Evolutionary conservation across 169 alveolate genomes (phyloP), one percentile per base, ranked within the genome.

Genomic region (Ichthyophthirius multifiliis): DNA sequence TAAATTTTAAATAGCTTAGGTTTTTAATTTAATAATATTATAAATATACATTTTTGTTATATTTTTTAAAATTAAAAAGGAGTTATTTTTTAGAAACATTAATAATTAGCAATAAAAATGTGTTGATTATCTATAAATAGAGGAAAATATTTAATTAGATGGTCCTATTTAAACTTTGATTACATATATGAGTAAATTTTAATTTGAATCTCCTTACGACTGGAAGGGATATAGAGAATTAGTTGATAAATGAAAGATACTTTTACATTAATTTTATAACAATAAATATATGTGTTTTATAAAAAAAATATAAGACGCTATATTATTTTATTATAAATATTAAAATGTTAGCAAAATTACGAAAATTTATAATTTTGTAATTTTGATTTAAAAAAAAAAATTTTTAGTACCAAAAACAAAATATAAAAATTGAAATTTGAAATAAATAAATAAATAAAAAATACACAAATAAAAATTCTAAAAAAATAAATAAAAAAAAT

Each of bases 171-270:
- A 41, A 67, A 67, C 77, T 2, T 41, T 67, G 41, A 34, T 31
- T 2, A 67, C 35, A 16, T 67, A n/a, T 20, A 67, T 67, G 77
- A 20, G 30, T 18, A 23, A 37, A 39, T 37, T 3, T 39, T 18
- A 39, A 35, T 67, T 37, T 44, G 41, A 67, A 67, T 47, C 77
- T 0, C 77, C 98, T 12, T 67, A 45, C 30, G 93, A 93, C 82
- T 97, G 99, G 99, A 85, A 87, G 32, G 99, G 99, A 16, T 95
- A 83, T 67, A 84, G 71, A 55, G 71, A 27, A 18, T 39, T 55
- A 27, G 23, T 55, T 27, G 71, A 55, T 55, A 55, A 55, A 55
- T 55, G 71, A 55, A 4, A 7, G 23, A 47, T n/a, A n/a, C n/a
- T n/a, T n/a, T n/a, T n/a, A n/a, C n/a, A n/a, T n/a, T n/a, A n/a